phyloP scores from a whole-genome alignment of 2,329 filamentous ascomycete species.

The Aspergillus versicolor region DNA sequence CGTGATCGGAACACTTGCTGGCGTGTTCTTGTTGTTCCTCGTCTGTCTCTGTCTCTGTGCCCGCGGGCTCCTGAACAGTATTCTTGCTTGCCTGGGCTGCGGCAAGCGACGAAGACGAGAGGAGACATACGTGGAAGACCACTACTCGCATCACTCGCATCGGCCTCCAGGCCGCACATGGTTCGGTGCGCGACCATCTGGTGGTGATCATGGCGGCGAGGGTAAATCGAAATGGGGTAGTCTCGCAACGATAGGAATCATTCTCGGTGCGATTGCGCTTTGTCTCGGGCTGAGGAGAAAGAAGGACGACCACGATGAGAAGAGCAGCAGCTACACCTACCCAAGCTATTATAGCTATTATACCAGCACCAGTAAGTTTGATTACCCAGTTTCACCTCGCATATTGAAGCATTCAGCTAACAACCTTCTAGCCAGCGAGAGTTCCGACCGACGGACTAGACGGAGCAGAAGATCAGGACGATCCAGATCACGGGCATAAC shows the following conservation, averaged over 20 bases:
- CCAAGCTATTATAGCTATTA: conserved; percentile 43
- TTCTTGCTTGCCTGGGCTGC: conserved; percentile 44
- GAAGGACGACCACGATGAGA: conserved; percentile 38
- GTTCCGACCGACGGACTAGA: conserved; percentile 36
- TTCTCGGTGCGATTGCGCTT: conserved; percentile 45
- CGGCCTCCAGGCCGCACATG: conserved; percentile 36
- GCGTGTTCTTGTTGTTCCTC: conserved; percentile 45
- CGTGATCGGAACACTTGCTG: conserved; percentile 49
- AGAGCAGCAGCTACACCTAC: conserved; percentile 40
- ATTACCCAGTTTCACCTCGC: conserved; percentile 16
- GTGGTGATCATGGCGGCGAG: conserved; percentile 29
- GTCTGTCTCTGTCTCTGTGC: conserved; percentile 47
- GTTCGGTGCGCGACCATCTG: conserved; percentile 42
- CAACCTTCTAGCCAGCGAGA: conserved; percentile 41
- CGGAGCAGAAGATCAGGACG: conserved; percentile 30
- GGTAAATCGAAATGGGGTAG: conserved; percentile 41
- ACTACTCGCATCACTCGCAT: conserved; percentile 35
- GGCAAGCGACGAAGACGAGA: conserved; percentile 35
- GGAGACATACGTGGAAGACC: conserved; percentile 42
- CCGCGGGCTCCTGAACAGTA: conserved; percentile 39
- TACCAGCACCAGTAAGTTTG: conserved; percentile 39
- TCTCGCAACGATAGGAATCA: conserved; percentile 42
- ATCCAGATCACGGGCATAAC: conserved; percentile 27
- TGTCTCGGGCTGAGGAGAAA: conserved; percentile 47
- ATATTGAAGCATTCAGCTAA: conserved; percentile 6